Percentiles rank a stretch among this genome's conserved stretches.
Conservation (phyloP, 73 alveolate species). For the Effrenium voratum region DNA sequence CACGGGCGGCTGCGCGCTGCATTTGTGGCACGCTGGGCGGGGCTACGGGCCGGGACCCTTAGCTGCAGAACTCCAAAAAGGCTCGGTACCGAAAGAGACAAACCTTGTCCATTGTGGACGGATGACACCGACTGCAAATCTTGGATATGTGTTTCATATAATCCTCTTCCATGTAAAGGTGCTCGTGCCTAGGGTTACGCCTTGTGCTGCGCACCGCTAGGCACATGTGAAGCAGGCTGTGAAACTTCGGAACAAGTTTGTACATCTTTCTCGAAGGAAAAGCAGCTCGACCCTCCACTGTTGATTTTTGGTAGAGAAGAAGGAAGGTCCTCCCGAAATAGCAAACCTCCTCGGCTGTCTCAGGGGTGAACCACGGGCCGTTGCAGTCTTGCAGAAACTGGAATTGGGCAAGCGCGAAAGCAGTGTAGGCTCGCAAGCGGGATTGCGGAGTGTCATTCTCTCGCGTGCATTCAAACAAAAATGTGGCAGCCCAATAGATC, state of each 20-base stretch:
- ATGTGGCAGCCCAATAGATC: neutral
- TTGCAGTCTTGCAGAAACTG: neutral
- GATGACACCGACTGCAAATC: neutral
- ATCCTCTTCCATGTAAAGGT: slow-evolving; percentile 26
- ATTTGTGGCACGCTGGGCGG: too few species aligned
- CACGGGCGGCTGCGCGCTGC: too few species aligned
- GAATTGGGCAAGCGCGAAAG: neutral
- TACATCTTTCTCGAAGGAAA: neutral
- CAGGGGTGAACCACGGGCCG: neutral
- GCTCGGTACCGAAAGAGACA: neutral
- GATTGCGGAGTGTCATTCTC: neutral
- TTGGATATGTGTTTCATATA: neutral
- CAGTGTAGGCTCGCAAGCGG: neutral
- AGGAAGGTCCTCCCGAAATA: neutral
- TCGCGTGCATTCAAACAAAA: neutral
- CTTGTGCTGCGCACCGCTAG: neutral
- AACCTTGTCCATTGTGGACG: neutral
- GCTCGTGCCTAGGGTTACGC: slow-evolving; percentile 4
- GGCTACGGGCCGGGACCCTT: too few species aligned
- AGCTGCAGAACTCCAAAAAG: neutral
- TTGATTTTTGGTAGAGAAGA: neutral
- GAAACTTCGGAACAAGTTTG: slow-evolving; percentile 48
- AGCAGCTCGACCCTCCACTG: neutral
- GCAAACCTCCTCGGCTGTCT: neutral
- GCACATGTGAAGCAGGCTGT: neutral